Evolutionary conservation across 371 early-diverging fungal genomes (phyloP).

Genomic region (Polyrhizophydium stewartii): DNA sequence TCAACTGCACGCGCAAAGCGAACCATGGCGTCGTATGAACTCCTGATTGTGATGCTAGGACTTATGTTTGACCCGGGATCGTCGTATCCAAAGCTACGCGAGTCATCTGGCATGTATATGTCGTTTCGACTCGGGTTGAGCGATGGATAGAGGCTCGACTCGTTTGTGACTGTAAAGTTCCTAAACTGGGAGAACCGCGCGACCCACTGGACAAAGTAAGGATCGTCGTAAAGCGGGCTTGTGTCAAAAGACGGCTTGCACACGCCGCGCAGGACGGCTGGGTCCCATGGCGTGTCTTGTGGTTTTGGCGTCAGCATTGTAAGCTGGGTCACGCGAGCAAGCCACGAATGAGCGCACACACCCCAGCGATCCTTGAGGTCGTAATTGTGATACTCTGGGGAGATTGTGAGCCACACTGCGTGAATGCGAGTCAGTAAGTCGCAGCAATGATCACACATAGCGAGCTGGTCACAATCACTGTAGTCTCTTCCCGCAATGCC

Average conservation of each 20-base stretch:
- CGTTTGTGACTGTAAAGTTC: not conserved
- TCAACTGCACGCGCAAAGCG: too few relatives aligned
- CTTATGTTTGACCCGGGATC: not conserved
- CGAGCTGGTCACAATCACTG: not conserved
- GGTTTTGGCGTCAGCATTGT: too few relatives aligned
- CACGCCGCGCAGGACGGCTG: not conserved
- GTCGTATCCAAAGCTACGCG: not conserved
- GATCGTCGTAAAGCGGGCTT: not conserved
- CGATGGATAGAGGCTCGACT: not conserved
- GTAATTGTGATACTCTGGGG: too few relatives aligned
- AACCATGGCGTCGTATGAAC: too few relatives aligned
- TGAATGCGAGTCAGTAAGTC: not conserved
- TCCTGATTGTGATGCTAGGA: too few relatives aligned
- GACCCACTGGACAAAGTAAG: not conserved
- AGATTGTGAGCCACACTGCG: conserved; percentile 1
- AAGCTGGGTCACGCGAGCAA: too few relatives aligned
- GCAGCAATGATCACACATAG: too few relatives aligned
- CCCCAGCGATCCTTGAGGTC: too few relatives aligned
- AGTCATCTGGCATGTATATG: not conserved
- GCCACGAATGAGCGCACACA: too few relatives aligned
- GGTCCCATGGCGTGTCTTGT: not conserved
- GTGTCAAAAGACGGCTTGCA: not conserved
- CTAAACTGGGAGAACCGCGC: not conserved
- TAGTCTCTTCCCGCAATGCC: not conserved
- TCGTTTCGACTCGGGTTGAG: not conserved